Evolutionary conservation across 2,329 filamentous ascomycete genomes (phyloP), one percentile per base, ranked within the genome.

Genomic region (Fusarium bactridioides): DNA sequence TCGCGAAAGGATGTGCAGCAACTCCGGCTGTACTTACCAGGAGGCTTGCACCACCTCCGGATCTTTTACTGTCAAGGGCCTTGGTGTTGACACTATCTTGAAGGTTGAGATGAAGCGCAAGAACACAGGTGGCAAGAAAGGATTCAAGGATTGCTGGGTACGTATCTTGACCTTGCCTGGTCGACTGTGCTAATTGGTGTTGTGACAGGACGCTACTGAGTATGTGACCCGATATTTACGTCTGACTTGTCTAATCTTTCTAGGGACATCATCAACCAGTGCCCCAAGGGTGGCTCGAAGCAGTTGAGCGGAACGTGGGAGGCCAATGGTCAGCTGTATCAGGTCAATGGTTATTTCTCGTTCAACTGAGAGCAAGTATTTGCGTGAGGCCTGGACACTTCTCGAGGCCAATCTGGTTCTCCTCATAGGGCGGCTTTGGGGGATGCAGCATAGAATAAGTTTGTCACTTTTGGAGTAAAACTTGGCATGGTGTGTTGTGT

Each of bases 101-200:
- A 73, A 57, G 5, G 69, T 73, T 9, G 43, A 58, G 10, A 41
- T 72, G 5, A 51, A 38, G 21, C 61, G 69, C 11, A 73, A 72
- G 60, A 53, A 69, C 13, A 69, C 61, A 2, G 61, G 68, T 5
- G 29, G 44, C 10, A 58, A 65, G 15, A 73, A 72, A n/a, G 70
- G 70, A 18, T 72, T 72, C 45, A 54, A 64, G 25, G 69, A 73
- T 7, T 73, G 69, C 29, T 73, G 65, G 70, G 70, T 72, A 63
- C 6, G 69, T 53, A 37, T n/a, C 7, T 13, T 5, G 4, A 12
- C 2, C 5, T 37, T 21, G 4, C 4, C 9, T 33, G n/a, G 3
- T 27, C 5, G 23, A 8, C 23, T 21, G 35, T 9, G 48, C 58
- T 71, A 40, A 71, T 15, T 18, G 2, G 10, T 9, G 13, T 15